A percentile compares a stretch with the other conserved stretches of the same genome.
These are phyloP conservation scores for Orbilia blumenaviensis DNA, from an alignment of 2,329 filamentous ascomycete genomes.

Conservation along the genomic window DNA sequence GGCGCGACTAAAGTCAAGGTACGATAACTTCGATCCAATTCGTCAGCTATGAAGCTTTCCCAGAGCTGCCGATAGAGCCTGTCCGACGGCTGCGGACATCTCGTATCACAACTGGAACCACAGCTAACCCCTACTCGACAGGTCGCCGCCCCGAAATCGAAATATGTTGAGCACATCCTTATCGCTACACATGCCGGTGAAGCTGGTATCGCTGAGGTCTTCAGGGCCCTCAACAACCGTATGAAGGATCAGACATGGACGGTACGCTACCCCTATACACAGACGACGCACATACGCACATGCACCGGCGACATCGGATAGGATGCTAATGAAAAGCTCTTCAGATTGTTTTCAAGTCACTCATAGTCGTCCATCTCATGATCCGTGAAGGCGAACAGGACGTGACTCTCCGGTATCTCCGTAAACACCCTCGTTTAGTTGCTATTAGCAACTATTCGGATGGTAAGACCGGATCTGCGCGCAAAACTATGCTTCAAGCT, in stretches of 20 bases:
- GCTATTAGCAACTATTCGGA: conserved; percentile 92
- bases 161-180: conserved; percentile 98
- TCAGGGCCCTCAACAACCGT: conserved; percentile 86
- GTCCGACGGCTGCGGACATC: neutral
- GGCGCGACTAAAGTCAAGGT: conserved; percentile 58
- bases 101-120: neutral
- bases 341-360: conserved; percentile 81
- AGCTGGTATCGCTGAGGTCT: conserved; percentile 93
- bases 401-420: conserved; percentile 83
- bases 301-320: neutral
- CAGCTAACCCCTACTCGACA: conserved; percentile 4
- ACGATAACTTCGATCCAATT: conserved; percentile 22
- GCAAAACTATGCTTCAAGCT: conserved; percentile 32
- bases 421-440: conserved; percentile 81
- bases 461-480: conserved; percentile 67
- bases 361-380: conserved; percentile 97
- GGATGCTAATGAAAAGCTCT: neutral
- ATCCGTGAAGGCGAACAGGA: conserved; percentile 92
- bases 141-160: conserved; percentile 96
- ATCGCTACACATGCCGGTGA: conserved; percentile 94
- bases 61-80: conserved; percentile 85
- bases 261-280: conserved; percentile 65
- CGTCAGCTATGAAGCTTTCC: conserved; percentile 61
- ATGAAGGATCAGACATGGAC: conserved; percentile 98
- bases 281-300: too few relatives aligned